A percentile compares a stretch with the other conserved stretches of the same genome.
Evolutionary conservation across 768 basidiomycete species (phyloP).

Genomic region (Lactarius hengduanensis): DNA sequence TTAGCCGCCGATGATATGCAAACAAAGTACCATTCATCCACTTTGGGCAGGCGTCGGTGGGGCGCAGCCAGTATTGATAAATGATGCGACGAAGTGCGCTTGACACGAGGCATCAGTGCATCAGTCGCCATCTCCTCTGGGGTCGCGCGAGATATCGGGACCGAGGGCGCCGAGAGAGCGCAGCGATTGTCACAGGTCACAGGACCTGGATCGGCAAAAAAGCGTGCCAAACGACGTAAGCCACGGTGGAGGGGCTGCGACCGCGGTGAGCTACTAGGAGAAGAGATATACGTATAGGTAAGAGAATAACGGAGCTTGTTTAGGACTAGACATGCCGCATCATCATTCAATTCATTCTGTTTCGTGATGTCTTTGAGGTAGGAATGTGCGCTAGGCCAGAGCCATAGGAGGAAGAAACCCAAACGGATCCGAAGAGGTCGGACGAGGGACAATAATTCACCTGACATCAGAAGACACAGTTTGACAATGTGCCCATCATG

Average conservation of each 20-base stretch:
- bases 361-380: conserved; percentile 1
- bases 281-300: not conserved
- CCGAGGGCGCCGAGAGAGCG: conserved; percentile 11
- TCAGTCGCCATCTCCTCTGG: conserved; percentile 13
- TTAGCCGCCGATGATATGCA: not conserved
- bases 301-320: not conserved
- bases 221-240: conserved; percentile 13
- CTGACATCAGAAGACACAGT: conserved; percentile 16
- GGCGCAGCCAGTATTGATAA: not conserved
- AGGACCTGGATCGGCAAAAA: not conserved
- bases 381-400: conserved; percentile 6
- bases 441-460: conserved; percentile 3
- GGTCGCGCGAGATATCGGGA: conserved; percentile 13
- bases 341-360: conserved; percentile 7
- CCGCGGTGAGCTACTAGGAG: conserved; percentile 13
- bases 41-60: conserved; percentile 1
- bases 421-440: conserved; percentile 19
- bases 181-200: conserved; percentile 15
- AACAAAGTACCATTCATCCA: not conserved
- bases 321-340: not conserved
- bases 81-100: conserved; percentile 10
- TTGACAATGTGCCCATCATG: not conserved
- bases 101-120: conserved; percentile 8
- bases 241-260: conserved; percentile 11
- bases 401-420: not conserved